Conservation (phyloP, 2,329 filamentous ascomycete genomes). For the Escovopsis sp. region DNA sequence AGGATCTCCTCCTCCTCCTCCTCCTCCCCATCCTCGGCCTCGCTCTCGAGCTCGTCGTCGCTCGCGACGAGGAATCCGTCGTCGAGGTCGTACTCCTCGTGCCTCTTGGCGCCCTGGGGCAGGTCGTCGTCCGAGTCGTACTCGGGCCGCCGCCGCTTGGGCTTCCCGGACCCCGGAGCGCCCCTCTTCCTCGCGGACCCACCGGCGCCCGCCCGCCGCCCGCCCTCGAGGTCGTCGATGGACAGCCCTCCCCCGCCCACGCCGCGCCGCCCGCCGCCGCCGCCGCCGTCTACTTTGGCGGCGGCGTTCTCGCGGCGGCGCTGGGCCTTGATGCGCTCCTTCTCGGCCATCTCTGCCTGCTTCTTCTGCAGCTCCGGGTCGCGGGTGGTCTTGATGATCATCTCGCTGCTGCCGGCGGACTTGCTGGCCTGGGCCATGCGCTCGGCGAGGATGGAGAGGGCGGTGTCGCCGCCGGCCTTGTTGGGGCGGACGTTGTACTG, state of each 20-base stretch:
- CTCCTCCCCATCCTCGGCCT: slow-evolving; percentile 48
- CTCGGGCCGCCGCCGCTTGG: slow-evolving; percentile 43
- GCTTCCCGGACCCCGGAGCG: slow-evolving; percentile 31
- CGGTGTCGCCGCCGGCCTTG: slow-evolving; percentile 54
- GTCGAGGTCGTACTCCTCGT: slow-evolving; percentile 66
- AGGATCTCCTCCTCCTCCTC: slow-evolving; percentile 45
- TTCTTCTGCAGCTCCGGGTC: slow-evolving; percentile 65
- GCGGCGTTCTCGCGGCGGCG: slow-evolving; percentile 54
- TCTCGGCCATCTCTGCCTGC: slow-evolving; percentile 59
- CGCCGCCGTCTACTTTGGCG: slow-evolving; percentile 46
- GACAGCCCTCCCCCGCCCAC: slow-evolving; percentile 42
- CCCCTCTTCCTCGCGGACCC: slow-evolving; percentile 39
- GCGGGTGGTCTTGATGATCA: slow-evolving; percentile 54
- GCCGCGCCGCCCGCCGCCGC: slow-evolving; percentile 31
- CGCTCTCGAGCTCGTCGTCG: slow-evolving; percentile 54
- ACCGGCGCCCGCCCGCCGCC: slow-evolving; percentile 30
- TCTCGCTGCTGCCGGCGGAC: slow-evolving; percentile 40
- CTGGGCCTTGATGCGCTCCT: slow-evolving; percentile 53
- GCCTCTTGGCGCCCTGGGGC: slow-evolving; percentile 42
- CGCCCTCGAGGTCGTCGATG: slow-evolving; percentile 54
- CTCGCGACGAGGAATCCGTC: slow-evolving; percentile 67
- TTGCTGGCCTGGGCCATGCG: slow-evolving; percentile 51
- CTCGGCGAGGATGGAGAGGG: slow-evolving; percentile 52
- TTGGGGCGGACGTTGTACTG: slow-evolving; percentile 56
- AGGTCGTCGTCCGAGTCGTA: slow-evolving; percentile 68